Evolutionary conservation across 345 rosid species (phyloP).

Genomic region (Lepidium didymum): DNA sequence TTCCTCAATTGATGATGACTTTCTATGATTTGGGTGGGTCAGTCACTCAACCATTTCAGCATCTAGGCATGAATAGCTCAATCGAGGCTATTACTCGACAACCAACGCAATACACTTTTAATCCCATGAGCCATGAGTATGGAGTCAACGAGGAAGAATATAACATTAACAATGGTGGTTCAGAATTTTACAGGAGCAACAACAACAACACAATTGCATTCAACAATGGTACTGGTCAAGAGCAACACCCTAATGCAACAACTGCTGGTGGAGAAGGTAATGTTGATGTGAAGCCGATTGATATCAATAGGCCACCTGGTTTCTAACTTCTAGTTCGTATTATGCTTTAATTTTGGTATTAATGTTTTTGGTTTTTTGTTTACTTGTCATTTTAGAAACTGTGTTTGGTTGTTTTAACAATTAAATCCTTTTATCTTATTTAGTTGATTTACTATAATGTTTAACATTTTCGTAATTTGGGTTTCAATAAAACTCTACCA

Average conservation of each 20-base stretch:
- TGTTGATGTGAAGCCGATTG: not conserved
- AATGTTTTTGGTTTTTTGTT: not conserved
- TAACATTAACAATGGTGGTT: not conserved
- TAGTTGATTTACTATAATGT: not conserved
- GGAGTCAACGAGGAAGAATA: not conserved
- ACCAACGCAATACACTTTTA: not conserved
- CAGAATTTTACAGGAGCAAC: not conserved
- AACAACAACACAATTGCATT: not conserved
- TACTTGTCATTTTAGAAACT: not conserved
- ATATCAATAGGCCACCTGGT: not conserved
- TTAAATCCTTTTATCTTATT: not conserved
- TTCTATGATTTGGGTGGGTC: not conserved
- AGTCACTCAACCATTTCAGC: not conserved
- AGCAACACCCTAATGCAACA: not conserved
- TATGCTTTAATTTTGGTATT: not conserved
- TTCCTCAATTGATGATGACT: not conserved
- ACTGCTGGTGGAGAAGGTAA: not conserved
- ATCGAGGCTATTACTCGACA: not conserved
- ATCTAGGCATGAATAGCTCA: not conserved
- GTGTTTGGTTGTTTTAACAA: not conserved
- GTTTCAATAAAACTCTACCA: too few species aligned
- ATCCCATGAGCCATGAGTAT: not conserved
- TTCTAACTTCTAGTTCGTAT: not conserved
- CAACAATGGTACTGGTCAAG: not conserved
- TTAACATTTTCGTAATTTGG: not conserved